Conservation (phyloP, 805 yeast species). For the Starmerella stellata region DNA sequence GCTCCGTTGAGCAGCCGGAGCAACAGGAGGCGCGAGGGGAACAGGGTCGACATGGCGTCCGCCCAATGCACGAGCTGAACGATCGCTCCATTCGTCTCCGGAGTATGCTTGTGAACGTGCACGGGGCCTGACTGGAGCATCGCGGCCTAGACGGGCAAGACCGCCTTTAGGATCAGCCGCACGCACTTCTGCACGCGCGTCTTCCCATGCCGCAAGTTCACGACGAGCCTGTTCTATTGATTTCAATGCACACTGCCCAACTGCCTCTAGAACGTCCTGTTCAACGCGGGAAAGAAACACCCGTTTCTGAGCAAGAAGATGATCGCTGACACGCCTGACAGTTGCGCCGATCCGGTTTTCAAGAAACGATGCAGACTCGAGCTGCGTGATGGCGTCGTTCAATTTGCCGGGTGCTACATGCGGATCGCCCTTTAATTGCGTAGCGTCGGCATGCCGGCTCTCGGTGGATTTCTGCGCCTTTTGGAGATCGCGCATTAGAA, state of each 20-base stretch:
- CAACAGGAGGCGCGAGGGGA: too few species aligned
- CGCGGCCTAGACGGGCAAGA: constrained; percentile 61
- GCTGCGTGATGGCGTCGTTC: constrained; percentile 67
- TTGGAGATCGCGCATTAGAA: constrained; percentile 72
- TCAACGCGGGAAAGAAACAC: constrained; percentile 46
- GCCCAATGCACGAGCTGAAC: constrained; percentile 27
- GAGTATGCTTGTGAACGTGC: constrained; percentile 31
- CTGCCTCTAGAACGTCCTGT: constrained; percentile 31
- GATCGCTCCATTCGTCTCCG: constrained; percentile 46
- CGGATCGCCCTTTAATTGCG: constrained; percentile 47
- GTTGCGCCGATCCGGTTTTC: constrained; percentile 65
- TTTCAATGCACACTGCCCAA: constrained; percentile 45
- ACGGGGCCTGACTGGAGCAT: constrained; percentile 21
- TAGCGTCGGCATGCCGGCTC: constrained; percentile 54
- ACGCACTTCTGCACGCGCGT: constrained; percentile 45
- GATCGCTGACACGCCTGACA: constrained; percentile 65
- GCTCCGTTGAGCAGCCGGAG: too few species aligned
- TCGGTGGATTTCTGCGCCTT: constrained; percentile 61
- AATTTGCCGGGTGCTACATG: constrained; percentile 73
- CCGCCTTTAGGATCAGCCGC: constrained; percentile 65
- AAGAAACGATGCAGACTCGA: constrained; percentile 58
- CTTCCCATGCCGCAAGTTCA: constrained; percentile 54
- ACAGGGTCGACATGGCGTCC: not conserved
- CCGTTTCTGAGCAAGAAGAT: constrained; percentile 57
- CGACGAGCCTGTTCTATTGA: constrained; percentile 77